A percentile compares a stretch with the other conserved stretches of the same genome.
phyloP scores from a whole-genome alignment of 345 rosid genomes.

The rapeseed (Brassica napus) region Da-Ae NC_063441.1:16918501-16919000 shows the following conservation, averaged over 20 bases:
- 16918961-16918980: constrained; percentile 98
- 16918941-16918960: constrained; percentile 93
- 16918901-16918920: no score
- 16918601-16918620: no score
- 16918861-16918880: neutral
- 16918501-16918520: no score
- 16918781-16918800: neutral
- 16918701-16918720: neutral
- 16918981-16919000: constrained; percentile 87
- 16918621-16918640: neutral
- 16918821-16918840: neutral
- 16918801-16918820: neutral
- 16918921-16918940: neutral
- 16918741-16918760: neutral
- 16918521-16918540: neutral
- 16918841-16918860: neutral
- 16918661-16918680: neutral
- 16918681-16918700: neutral
- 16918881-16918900: neutral
- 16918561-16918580: neutral
- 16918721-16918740: no score
- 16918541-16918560: neutral
- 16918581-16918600: neutral
- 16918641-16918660: neutral
- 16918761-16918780: neutral